phyloP scores from a whole-genome alignment of 495 filamentous ascomycete genomes.

The Penicillium maclennaniae region DNA sequence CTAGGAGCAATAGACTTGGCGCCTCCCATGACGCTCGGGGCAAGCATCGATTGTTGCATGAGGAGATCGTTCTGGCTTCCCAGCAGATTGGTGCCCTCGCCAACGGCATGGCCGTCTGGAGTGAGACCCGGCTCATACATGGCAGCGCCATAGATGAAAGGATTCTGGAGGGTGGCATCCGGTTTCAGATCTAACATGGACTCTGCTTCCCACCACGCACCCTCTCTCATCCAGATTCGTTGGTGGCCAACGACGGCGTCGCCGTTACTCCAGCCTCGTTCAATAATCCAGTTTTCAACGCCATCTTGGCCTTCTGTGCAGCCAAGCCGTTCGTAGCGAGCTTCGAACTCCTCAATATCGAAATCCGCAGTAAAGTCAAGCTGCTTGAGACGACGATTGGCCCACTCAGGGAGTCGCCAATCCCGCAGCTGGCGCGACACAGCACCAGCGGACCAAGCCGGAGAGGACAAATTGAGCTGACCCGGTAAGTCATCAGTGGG shows the following conservation, averaged over 20 bases:
- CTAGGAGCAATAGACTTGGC: conserved; percentile 74
- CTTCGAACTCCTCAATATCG: conserved; percentile 85
- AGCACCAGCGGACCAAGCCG: conserved; percentile 84
- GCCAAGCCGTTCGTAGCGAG: conserved; percentile 75
- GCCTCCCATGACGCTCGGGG: conserved; percentile 49
- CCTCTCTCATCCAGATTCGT: conserved; percentile 92
- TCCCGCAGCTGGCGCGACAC: conserved; percentile 88
- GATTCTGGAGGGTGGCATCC: conserved; percentile 31
- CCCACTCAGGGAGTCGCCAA: conserved; percentile 95
- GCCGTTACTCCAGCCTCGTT: conserved; percentile 96
- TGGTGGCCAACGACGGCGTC: conserved; percentile 88
- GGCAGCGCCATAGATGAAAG: conserved; percentile 31
- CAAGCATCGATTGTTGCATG: conserved; percentile 57
- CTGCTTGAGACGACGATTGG: conserved; percentile 83
- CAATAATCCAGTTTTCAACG: conserved; percentile 91
- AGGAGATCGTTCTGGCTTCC: conserved; percentile 70
- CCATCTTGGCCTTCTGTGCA: conserved; percentile 90
- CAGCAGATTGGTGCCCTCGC: conserved; percentile 57
- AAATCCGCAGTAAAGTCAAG: conserved; percentile 98
- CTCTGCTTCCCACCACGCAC: conserved; percentile 96
- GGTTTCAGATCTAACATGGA: conserved; percentile 92
- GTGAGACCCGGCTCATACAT: conserved; percentile 32
- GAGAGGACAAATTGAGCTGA: conserved; percentile 58
- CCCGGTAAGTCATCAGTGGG: conserved; percentile 83
- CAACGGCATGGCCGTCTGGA: conserved; percentile 40